Conservation (phyloP, 768 basidiomycete genomes). For the Collybia sp. region DNA sequence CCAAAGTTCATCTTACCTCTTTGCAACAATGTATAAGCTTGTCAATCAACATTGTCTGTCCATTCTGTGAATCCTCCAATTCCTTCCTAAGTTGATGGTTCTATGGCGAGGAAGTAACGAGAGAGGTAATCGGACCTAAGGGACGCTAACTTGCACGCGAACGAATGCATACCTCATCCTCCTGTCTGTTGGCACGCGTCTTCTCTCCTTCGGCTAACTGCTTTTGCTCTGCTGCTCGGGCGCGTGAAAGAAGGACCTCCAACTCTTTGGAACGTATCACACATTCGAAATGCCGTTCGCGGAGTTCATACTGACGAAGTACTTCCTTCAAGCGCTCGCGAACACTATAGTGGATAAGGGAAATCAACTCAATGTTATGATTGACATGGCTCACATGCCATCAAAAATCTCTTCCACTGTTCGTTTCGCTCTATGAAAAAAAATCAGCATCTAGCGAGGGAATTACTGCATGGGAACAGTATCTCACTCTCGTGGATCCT, state of each 20-base stretch:
- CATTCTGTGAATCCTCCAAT: slow-evolving; percentile 74
- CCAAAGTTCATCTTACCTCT: slow-evolving; percentile 50
- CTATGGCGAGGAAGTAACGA: slow-evolving; percentile 27
- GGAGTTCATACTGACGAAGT: slow-evolving; percentile 82
- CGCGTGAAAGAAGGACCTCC: slow-evolving; percentile 81
- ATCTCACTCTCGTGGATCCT: slow-evolving; percentile 68
- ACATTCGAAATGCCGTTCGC: slow-evolving; percentile 90
- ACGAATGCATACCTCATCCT: slow-evolving; percentile 62
- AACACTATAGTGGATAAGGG: slow-evolving; percentile 42
- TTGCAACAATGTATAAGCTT: slow-evolving; percentile 83
- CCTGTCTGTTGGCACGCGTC: slow-evolving; percentile 55
- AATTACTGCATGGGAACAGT: background rate
- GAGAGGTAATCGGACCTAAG: slow-evolving; percentile 4
- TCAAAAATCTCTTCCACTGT: slow-evolving; percentile 84
- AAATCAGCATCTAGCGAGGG: slow-evolving; percentile 4
- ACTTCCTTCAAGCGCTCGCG: slow-evolving; percentile 86
- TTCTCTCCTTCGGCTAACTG: slow-evolving; percentile 78
- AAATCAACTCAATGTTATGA: slow-evolving; percentile 1
- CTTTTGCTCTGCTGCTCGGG: slow-evolving; percentile 84
- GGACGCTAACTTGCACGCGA: slow-evolving; percentile 10
- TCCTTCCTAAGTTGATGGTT: slow-evolving; percentile 68
- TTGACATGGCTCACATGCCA: slow-evolving; percentile 58
- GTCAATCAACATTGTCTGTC: slow-evolving; percentile 77
- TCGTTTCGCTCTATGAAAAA: slow-evolving; percentile 67
- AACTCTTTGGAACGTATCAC: slow-evolving; percentile 90